Percentiles rank a stretch among this genome's conserved stretches.
Conservation (phyloP, 2,329 filamentous ascomycete species). For the Pseudonectria buxi region DNA sequence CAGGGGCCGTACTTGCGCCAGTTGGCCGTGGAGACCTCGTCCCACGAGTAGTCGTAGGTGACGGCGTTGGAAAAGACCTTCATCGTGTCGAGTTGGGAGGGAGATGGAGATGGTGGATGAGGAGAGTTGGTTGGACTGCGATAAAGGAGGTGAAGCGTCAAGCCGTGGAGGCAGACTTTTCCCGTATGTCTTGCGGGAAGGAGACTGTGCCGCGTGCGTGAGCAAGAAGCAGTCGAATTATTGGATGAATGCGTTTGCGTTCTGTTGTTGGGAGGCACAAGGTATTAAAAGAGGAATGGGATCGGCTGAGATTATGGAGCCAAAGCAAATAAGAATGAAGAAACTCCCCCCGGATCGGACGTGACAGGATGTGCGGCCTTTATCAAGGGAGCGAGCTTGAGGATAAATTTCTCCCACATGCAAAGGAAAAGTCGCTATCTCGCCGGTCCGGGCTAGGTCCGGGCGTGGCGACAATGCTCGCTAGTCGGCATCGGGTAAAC, state of each 20-base stretch:
- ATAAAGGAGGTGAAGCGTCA: constrained; percentile 2
- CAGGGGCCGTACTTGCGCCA: constrained; percentile 98
- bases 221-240: too few species aligned
- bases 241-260: too few species aligned
- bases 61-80: constrained; percentile 89
- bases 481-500: constrained; percentile 6
- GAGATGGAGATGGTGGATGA: constrained; percentile 1
- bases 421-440: constrained; percentile 23
- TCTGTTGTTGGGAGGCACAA: too few species aligned
- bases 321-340: too few species aligned
- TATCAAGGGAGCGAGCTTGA: constrained; percentile 11
- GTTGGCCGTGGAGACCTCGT: constrained; percentile 94
- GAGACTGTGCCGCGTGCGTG: too few species aligned
- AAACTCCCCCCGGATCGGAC: not conserved
- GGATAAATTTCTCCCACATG: constrained; percentile 21
- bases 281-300: too few species aligned
- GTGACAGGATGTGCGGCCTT: constrained; percentile 18
- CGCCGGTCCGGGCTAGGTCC: too few species aligned
- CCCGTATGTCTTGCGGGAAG: constrained; percentile 7
- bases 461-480: constrained; percentile 11
- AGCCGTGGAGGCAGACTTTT: constrained; percentile 13
- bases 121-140: constrained; percentile 2
- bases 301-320: too few species aligned
- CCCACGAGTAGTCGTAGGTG: constrained; percentile 97
- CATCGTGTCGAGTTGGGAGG: constrained; percentile 48